Evolutionary conservation across 2,329 filamentous ascomycete species (phyloP), one percentile per base, ranked within the genome.

Genomic region (Pseudonectria buxi): DNA sequence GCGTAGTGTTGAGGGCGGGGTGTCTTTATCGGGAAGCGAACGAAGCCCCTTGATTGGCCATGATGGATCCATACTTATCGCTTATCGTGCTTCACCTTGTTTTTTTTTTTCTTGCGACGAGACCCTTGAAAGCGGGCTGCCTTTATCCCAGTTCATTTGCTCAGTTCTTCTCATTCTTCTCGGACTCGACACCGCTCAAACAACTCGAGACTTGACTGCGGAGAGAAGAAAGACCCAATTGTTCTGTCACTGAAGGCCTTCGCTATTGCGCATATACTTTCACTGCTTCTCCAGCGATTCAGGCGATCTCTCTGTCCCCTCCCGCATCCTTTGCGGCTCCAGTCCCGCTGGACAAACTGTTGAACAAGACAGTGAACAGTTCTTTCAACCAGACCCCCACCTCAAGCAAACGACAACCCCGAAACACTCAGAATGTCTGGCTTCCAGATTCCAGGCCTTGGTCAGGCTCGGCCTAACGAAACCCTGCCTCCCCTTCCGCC

Each of bases 381-480:
- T 22, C 18, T 9, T 6, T 22, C 5, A 5, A 22, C 18, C 18
- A 22, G 9, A n/a, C n/a, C n/a, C n/a, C 18, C 9, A 9, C 18
- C 5, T 9, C 18, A 9, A 22, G 18, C 9, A 22, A 22, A 22
- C 18, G 9, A 22, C 11, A 15, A 22, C 5, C 10, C 26, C 4
- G 15, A 14, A 24, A 11, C 28, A 11, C 14, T 27, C 40, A 28
- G 7, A 9, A 67, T 67, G 64, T 59, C 64, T 16, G 61, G 60
- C 35, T 67, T 67, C 24, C 61, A 65, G 37, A 67, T 67, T 24
- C 64, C 64, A 22, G 64, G 64, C 35, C 50, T 67, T 12, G 64
- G 64, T 10, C 61, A 65, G 40, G 64, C 64, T 32, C 64, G 62
- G 42, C 62, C 62, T 4, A 65, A 67, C 35, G 64, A 67, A 35